Base-by-base conservation (phyloP, 2,329 filamentous ascomycete genomes). In the Penicillium brasilianum region DNA sequence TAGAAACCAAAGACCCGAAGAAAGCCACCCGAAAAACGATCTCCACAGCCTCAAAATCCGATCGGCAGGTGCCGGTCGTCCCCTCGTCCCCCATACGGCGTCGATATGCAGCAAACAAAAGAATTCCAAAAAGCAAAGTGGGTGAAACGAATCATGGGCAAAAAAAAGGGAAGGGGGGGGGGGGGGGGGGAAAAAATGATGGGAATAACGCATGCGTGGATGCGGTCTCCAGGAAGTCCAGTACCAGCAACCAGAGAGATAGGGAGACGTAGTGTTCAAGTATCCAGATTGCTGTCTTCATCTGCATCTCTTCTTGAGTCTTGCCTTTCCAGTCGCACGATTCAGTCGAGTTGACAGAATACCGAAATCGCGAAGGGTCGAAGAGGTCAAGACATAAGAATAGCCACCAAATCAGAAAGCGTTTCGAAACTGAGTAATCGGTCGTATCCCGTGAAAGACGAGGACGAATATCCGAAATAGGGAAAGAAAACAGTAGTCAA, bases 221-320 rank as follows among this genome's bases (percentile, higher is more conserved):
- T 66, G 63, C 63, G 59, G 57, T 57, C 58, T 54, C 58, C 58
- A 60, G 59, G 61, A 60, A 50, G 51, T 62, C 62, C 60, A 65
- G 60, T 50, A 44, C 55, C 36, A 64, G 50, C 30, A 39, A 54
- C 30, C 51, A 54, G 25, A 20, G 30, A 22, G 58, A 49, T 34
- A 58, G 62, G 58, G 51, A 52, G 36, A 44, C 60, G 43, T 46
- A 67, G 60, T 56, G 30, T 63, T 67, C 60, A 36, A 61, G 61
- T 55, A 58, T 63, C 64, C 66, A 70, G 56, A 61, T 65, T 68
- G 69, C 69, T 62, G 56, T 64, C 64, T 66, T 71, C 66, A 67
- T 69, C 64, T 67, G 71, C 73, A 74, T 74, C 73, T 74, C 73
- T 74, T 72, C 67, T 70, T 71, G 65, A 43, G 66, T 72, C 72